phyloP scores from a whole-genome alignment of 805 yeast genomes.

The Ogataea pini region DNA sequence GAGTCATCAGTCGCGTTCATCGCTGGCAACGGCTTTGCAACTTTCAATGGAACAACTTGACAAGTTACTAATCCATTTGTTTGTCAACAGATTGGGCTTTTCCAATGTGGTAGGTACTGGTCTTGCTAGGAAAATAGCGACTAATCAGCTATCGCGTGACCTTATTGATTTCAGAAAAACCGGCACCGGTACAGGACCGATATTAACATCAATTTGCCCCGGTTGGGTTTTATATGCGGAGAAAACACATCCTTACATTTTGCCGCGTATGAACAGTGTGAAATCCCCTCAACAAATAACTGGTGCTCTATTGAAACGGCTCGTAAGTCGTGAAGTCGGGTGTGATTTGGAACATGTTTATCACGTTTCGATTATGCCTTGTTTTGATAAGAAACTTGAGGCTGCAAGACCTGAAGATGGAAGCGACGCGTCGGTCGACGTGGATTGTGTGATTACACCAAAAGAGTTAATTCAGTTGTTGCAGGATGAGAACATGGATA shows the following conservation, averaged over 20 bases:
- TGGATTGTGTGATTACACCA: conserved; percentile 93
- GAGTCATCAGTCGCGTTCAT: conserved; percentile 83
- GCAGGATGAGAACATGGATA: conserved; percentile 49
- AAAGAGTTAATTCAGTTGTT: conserved; percentile 78
- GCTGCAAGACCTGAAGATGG: conserved; percentile 86
- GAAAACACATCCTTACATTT: conserved; percentile 86
- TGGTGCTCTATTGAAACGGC: conserved; percentile 68
- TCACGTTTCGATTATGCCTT: conserved; percentile 91
- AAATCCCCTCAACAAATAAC: conserved; percentile 95
- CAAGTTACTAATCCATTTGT: conserved; percentile 55
- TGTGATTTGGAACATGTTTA: conserved; percentile 45
- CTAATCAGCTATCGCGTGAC: conserved; percentile 49
- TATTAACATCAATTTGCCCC: conserved; percentile 80
- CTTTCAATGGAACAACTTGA: conserved; percentile 60
- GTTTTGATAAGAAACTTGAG: conserved; percentile 94
- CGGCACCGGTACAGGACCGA: conserved; percentile 41
- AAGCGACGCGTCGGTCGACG: conserved; percentile 52
- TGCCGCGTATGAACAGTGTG: conserved; percentile 68
- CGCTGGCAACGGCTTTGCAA: conserved; percentile 69
- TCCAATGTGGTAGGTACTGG: conserved; percentile 80
- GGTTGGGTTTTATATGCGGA: conserved; percentile 97
- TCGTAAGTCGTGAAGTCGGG: conserved; percentile 41
- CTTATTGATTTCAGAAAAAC: conserved; percentile 25
- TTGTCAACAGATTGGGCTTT: conserved; percentile 65
- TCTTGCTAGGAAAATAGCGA: conserved; percentile 70